Evolutionary conservation across 305 asterid species (phyloP), one percentile per base, ranked within the genome.

Genomic region (Fraxinus floribunda): DNA sequence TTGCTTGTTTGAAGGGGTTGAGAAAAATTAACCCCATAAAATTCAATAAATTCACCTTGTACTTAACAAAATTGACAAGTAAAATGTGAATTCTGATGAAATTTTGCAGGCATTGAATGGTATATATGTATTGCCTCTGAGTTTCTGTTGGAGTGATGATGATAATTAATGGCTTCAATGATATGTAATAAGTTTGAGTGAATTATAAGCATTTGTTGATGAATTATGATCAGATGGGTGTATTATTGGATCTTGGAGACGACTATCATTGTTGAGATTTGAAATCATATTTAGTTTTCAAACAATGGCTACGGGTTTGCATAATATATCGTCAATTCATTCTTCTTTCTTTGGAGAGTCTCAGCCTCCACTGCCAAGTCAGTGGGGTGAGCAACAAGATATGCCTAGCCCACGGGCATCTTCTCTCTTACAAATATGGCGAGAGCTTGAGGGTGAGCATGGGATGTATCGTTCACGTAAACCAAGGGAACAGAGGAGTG

Each of bases 351-450:
- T 90, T 84, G 87, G 89, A 76, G 97, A 94, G 79, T 83, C 93
- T 64, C 88, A 84, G 83, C 81, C 90, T 79, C 84, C 88, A 4
- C 80, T 81, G 66, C 77, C 90, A 6, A 82, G 86, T 82, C 85
- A 30, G 46, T 83, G 90, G 81, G 46, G 76, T 75, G 89, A 85
- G 66, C 88, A 82, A 71, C 88, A 79, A 46, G 86, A 82, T 84
- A 87, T 94, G 81, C 91, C 93, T 9, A 85, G 84, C 79, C 85
- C 93, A 57, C 78, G 90, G 86, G 93, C 97, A 39, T 92, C 98
- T 79, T 91, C 98, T 76, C 82, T 95, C 84, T 82, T 91, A 88
- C 93, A 92, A 86, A 91, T 94, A 93, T 95, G 98, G 98, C 88
- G 93, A 77, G 97, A 92, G 89, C 86, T 93, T 15, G 98, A 94